Evolutionary conservation across 129 eudicot species (phyloP).

Genomic region (Scalesia atractyloides): DNA sequence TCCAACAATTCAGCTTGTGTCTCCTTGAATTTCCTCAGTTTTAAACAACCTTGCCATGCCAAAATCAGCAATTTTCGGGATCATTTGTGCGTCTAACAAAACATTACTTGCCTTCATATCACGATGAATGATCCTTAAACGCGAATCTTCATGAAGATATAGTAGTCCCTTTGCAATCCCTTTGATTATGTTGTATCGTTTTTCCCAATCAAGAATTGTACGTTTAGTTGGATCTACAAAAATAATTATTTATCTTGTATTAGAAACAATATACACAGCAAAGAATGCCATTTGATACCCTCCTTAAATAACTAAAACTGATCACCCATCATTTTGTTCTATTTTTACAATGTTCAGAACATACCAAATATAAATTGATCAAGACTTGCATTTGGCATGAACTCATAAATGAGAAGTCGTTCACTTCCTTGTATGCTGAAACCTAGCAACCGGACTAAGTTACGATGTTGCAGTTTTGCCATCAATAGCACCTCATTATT

Average conservation of each 20-base stretch:
- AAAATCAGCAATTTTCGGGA: no score
- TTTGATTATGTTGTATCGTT: background rate
- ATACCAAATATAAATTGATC: conserved; percentile 16
- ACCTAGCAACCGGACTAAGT: background rate
- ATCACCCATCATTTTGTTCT: background rate
- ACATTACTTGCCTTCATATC: no score
- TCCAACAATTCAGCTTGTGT: no score
- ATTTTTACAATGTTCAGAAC: background rate
- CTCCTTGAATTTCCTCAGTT: no score
- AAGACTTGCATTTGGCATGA: conserved; percentile 3
- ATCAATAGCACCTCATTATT: background rate
- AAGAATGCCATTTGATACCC: background rate
- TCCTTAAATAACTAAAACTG: background rate
- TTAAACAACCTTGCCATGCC: no score
- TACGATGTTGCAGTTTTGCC: conserved; percentile 8
- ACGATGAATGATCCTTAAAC: no score
- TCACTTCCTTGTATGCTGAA: conserved; percentile 3
- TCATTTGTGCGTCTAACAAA: no score
- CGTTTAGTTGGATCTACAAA: background rate
- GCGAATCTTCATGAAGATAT: background rate
- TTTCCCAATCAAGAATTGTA: conserved; percentile 1
- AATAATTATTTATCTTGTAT: background rate
- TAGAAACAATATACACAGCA: background rate
- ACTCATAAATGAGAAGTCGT: conserved; percentile 8
- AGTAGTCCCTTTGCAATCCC: conserved; percentile 3